Conservation (phyloP, 2,329 filamentous ascomycete genomes). For the Pseudocercospora macadamiae region DNA sequence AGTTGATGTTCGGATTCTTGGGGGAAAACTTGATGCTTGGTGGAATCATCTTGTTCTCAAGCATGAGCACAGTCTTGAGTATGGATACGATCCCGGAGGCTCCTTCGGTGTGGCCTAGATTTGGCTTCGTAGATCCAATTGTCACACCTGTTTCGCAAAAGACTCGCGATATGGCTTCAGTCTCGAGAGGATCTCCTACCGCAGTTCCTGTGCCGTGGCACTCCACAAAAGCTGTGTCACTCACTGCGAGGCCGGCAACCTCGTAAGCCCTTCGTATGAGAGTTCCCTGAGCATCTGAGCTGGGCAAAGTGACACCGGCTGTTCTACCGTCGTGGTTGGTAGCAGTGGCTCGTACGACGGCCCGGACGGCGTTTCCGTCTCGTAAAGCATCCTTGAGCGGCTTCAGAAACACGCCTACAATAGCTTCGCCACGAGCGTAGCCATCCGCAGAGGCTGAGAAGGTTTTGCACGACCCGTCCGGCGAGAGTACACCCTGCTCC, state of each 20-base stretch:
- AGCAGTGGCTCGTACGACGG: slow-evolving; percentile 16
- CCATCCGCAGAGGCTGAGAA: slow-evolving; percentile 49
- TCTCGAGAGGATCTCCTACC: slow-evolving; percentile 25
- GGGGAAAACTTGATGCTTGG: slow-evolving; percentile 27
- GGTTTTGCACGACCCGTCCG: slow-evolving; percentile 31
- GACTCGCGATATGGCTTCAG: slow-evolving; percentile 12
- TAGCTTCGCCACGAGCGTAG: slow-evolving; percentile 57
- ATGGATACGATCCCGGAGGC: slow-evolving; percentile 18
- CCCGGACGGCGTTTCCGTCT: slow-evolving; percentile 19
- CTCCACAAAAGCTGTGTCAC: slow-evolving; percentile 28
- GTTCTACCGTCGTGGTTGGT: slow-evolving; percentile 16
- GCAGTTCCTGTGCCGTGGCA: slow-evolving; percentile 33
- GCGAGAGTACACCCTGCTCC: slow-evolving; percentile 34
- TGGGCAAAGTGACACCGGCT: slow-evolving; percentile 48
- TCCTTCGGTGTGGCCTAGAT: slow-evolving; percentile 24
- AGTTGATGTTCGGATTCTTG: slow-evolving; percentile 34
- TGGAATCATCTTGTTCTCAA: slow-evolving; percentile 32
- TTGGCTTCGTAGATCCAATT: slow-evolving; percentile 13
- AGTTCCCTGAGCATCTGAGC: slow-evolving; percentile 37
- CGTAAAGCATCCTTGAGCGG: slow-evolving; percentile 46
- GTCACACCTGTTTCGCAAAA: slow-evolving; percentile 9
- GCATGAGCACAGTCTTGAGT: slow-evolving; percentile 25
- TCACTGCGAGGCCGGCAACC: slow-evolving; percentile 30
- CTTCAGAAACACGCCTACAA: slow-evolving; percentile 57
- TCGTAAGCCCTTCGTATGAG: slow-evolving; percentile 42